phyloP scores from a whole-genome alignment of 768 basidiomycete species.

The Termitomyces sp. region DNA sequence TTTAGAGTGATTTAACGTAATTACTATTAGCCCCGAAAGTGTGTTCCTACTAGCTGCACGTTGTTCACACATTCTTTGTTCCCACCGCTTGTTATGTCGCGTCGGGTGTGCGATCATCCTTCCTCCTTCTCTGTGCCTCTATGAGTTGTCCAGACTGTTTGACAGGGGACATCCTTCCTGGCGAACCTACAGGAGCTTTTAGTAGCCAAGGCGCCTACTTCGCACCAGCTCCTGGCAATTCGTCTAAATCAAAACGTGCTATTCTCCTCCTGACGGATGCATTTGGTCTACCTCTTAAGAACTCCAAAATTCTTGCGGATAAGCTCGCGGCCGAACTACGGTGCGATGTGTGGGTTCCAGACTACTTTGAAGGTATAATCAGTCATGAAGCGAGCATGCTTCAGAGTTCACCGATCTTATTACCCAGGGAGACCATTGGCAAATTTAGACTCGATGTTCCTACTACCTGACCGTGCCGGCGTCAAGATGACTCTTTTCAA shows the following conservation, averaged over 20 bases:
- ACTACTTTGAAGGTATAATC: constrained; percentile 50
- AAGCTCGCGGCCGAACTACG: constrained; percentile 41
- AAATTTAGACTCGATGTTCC: constrained; percentile 19
- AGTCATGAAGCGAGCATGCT: neutral
- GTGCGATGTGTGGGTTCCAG: constrained; percentile 66
- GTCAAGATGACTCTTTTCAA: constrained; percentile 28
- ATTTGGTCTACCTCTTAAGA: constrained; percentile 53
- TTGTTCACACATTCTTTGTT: neutral
- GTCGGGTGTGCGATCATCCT: neutral
- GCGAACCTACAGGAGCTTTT: constrained; percentile 42
- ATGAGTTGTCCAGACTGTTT: constrained; percentile 37
- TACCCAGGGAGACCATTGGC: constrained; percentile 30
- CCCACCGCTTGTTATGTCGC: neutral
- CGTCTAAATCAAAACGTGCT: constrained; percentile 27
- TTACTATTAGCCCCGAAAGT: too few relatives aligned
- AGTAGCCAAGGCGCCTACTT: constrained; percentile 43
- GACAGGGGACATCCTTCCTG: constrained; percentile 43
- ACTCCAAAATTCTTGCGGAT: constrained; percentile 59
- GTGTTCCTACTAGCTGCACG: too few relatives aligned
- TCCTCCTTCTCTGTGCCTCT: neutral
- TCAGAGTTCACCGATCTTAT: neutral
- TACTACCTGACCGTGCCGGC: constrained; percentile 30
- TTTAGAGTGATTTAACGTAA: too few relatives aligned
- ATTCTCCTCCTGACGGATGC: constrained; percentile 56
- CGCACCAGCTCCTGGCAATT: constrained; percentile 22